Percentiles rank a stretch among this genome's conserved stretches.
These are phyloP conservation scores for Pythium insidiosum DNA, from an alignment of 352 stramenopile species.

Conservation along the genomic window DNA sequence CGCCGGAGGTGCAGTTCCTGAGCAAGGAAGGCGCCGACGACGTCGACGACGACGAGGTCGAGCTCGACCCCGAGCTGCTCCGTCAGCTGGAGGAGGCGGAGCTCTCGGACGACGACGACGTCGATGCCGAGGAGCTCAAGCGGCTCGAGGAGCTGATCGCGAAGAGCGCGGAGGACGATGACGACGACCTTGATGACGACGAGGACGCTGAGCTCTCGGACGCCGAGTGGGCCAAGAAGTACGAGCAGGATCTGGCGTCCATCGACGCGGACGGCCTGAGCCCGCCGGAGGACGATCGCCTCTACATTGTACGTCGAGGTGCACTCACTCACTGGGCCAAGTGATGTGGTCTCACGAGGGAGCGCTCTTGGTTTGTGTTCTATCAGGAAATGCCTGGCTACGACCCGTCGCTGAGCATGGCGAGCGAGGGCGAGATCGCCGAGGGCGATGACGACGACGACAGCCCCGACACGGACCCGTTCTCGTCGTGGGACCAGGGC, in stretches of 20 bases:
- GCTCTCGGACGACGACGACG: constrained; percentile 1
- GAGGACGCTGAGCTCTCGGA: constrained; percentile 37
- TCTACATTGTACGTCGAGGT: constrained; percentile 45
- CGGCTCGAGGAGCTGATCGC: constrained; percentile 16
- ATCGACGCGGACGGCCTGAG: constrained; percentile 28
- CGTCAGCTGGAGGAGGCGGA: constrained; percentile 10
- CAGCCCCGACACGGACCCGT: constrained; percentile 26
- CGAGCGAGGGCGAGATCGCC: constrained; percentile 33
- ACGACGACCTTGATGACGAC: constrained; percentile 20
- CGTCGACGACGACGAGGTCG: constrained; percentile 16
- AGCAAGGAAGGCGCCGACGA: constrained; percentile 26
- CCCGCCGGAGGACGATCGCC: constrained; percentile 51
- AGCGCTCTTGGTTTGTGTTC: neutral
- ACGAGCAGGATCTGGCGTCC: constrained; percentile 52
- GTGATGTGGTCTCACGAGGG: neutral
- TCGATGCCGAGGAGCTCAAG: constrained; percentile 15
- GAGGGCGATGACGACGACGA: constrained; percentile 19
- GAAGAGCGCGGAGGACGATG: constrained; percentile 1
- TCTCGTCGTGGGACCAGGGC: constrained; percentile 41
- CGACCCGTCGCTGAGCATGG: constrained; percentile 46
- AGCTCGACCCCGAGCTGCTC: constrained; percentile 26
- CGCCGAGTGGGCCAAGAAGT: constrained; percentile 55
- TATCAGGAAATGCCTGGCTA: constrained; percentile 71
- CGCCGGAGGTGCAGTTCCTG: constrained; percentile 57
- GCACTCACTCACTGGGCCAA: neutral